phyloP scores from a whole-genome alignment of 2,329 filamentous ascomycete species.

The Neurospora crassa region DNA sequence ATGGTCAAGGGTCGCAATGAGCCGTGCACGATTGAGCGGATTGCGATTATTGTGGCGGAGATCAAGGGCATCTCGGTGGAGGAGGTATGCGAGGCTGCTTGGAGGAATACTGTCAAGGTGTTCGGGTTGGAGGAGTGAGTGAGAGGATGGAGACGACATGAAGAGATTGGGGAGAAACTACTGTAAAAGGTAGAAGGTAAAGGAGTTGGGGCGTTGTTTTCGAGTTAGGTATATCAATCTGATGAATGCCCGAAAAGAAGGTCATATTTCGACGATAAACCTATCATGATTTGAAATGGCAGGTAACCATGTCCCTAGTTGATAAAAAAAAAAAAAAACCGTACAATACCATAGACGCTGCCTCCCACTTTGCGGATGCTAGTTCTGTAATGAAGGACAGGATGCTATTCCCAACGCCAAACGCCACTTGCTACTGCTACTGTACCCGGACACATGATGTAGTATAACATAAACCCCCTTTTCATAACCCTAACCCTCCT shows the following conservation, averaged over 20 bases:
- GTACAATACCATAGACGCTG: too few species aligned
- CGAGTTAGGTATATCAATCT: too few species aligned
- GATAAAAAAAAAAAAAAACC: too few species aligned
- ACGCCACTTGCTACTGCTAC: neutral
- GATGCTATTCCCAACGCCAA: neutral
- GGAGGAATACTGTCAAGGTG: constrained; percentile 71
- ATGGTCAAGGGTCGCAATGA: constrained; percentile 97
- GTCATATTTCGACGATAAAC: too few species aligned
- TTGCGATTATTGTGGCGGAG: constrained; percentile 80
- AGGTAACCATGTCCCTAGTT: too few species aligned
- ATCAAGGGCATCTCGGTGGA: constrained; percentile 74
- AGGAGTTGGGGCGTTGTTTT: neutral
- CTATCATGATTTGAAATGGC: too few species aligned
- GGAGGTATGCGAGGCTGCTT: constrained; percentile 77
- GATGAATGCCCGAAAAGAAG: too few species aligned
- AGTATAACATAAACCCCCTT: neutral
- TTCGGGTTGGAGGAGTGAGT: constrained; percentile 56
- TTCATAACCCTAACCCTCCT: neutral
- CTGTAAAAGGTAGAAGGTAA: neutral
- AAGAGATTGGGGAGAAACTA: too few species aligned
- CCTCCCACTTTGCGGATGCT: too few species aligned
- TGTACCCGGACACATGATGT: neutral
- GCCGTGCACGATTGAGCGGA: constrained; percentile 73
- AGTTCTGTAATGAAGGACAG: neutral
- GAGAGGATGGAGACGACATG: neutral